Evolutionary conservation across 768 basidiomycete genomes (phyloP), one percentile per base, ranked within the genome.

Genomic region (Suillus ampliporus): DNA sequence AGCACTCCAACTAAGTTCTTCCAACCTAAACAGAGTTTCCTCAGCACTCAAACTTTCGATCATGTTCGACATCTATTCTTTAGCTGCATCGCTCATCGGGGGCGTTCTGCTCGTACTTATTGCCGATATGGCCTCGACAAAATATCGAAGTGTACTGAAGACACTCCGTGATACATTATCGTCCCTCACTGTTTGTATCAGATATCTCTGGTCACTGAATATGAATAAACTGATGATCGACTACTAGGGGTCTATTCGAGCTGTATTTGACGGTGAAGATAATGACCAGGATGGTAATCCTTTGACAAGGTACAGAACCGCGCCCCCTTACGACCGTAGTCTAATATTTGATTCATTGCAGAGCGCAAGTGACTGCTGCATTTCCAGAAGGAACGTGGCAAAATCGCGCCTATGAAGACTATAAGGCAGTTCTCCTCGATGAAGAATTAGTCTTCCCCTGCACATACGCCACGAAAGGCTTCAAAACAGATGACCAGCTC

Each of bases 391-490:
- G 66, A 19, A 65, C 65, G 28, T 69, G 68, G 68, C 66, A 69
- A 40, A 63, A 58, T 28, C 58, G 61, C 4, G 63, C 59, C 5
- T 70, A 69, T 31, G 66, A 70, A 34, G 65, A 67, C 48, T 69
- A 61, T 46, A 69, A 58, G n/a, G 64, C 35, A 15, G 68, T 69
- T 26, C 64, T 70, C 21, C 65, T 69, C 35, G 69, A 69, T 28
- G 63, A 69, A 40, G 66, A 70, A 9, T 21, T 70, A 13, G 34
- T 70, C 17, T 70, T 69, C 48, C 66, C 69, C 10, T 69, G 69
- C 63, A 41, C 70, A 34, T 69, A 70, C 5, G 69, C 68, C 2
- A 63, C 69, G 35, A 69, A 70, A 47, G 68, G 68, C 7, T 70
- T 69, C 52, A 70, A 70, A 38, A 67, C 61, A 13, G 68, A 70